A percentile compares a stretch with the other conserved stretches of the same genome.
Conservation (phyloP, 805 yeast genomes). For the Torulaspora gathmanii region DNA sequence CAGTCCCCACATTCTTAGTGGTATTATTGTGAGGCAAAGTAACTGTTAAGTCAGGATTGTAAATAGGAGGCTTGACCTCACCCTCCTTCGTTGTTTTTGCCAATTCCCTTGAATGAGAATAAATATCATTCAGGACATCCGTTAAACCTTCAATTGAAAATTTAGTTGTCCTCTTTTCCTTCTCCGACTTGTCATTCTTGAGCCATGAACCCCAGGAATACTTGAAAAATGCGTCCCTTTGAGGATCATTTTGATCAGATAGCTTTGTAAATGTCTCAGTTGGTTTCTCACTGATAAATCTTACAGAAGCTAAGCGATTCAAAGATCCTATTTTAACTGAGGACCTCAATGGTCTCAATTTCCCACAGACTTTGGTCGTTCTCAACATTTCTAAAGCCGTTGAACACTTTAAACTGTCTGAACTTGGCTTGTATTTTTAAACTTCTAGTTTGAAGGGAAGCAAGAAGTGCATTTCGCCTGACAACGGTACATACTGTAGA, state of each 20-base stretch:
- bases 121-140: slow-evolving; percentile 45
- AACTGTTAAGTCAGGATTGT: slow-evolving; percentile 39
- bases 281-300: slow-evolving; percentile 33
- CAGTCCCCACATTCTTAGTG: slow-evolving; percentile 41
- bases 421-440: not conserved
- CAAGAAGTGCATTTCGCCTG: too few relatives aligned
- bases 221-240: slow-evolving; percentile 68
- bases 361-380: slow-evolving; percentile 6
- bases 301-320: slow-evolving; percentile 10
- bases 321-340: slow-evolving; percentile 1
- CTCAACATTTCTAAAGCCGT: slow-evolving; percentile 7
- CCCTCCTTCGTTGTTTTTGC: slow-evolving; percentile 24
- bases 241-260: slow-evolving; percentile 59
- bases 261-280: slow-evolving; percentile 47
- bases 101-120: slow-evolving; percentile 37
- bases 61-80: slow-evolving; percentile 37
- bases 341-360: not conserved
- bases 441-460: not conserved
- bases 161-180: slow-evolving; percentile 68
- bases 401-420: not conserved
- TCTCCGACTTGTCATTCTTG: slow-evolving; percentile 68
- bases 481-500: too few relatives aligned
- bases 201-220: slow-evolving; percentile 97
- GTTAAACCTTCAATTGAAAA: slow-evolving; percentile 78
- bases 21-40: slow-evolving; percentile 48